Percentiles rank a stretch among this genome's conserved stretches.
These are phyloP conservation scores for Trichoderma asperellum DNA, from an alignment of 2,329 filamentous ascomycete genomes.

Conservation along the genomic window DNA sequence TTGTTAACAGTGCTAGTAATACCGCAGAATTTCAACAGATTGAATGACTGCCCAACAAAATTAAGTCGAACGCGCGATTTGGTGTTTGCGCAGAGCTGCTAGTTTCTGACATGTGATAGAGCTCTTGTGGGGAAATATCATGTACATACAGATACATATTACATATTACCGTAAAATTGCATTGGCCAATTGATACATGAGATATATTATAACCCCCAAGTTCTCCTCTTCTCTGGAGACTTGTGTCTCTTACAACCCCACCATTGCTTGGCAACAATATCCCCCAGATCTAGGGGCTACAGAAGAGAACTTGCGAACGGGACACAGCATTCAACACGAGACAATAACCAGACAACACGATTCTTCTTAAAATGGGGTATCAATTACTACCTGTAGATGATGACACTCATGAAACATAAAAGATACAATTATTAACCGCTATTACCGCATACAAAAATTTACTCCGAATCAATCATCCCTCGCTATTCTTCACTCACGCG, in stretches of 20 bases:
- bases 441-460: background rate
- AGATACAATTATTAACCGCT: slow-evolving; percentile 14
- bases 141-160: background rate
- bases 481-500: background rate
- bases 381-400: slow-evolving; percentile 28
- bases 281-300: background rate
- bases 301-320: background rate
- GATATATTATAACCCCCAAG: background rate
- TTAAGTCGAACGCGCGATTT: background rate
- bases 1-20: background rate
- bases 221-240: background rate
- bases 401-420: slow-evolving; percentile 26
- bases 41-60: slow-evolving; percentile 20
- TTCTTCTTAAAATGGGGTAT: slow-evolving; percentile 19
- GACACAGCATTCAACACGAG: background rate
- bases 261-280: background rate
- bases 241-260: background rate
- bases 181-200: background rate
- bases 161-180: background rate
- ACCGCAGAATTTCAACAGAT: slow-evolving; percentile 6
- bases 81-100: background rate
- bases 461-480: background rate
- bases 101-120: slow-evolving; percentile 20
- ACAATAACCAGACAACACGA: background rate
- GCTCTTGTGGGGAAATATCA: background rate